Evolutionary conservation across 139 green algal genomes (phyloP).

Genomic region (Tetradesmus obliquus): DNA sequence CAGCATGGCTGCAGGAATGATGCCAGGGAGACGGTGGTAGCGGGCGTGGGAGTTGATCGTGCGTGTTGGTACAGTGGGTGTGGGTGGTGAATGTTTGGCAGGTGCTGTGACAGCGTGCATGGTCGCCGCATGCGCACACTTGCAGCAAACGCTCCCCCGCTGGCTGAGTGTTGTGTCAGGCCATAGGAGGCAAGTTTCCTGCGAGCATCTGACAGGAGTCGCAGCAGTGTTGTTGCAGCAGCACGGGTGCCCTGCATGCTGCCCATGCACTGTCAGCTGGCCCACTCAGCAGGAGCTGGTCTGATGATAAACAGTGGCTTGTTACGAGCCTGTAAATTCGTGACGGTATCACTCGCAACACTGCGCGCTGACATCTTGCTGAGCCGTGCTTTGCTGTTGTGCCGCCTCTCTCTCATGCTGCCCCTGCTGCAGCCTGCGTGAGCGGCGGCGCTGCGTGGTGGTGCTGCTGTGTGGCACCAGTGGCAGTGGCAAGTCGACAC

Average conservation of each 20-base stretch:
- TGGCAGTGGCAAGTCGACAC: slow-evolving; percentile 95
- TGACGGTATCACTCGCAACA: too few relatives aligned
- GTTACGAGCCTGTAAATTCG: too few relatives aligned
- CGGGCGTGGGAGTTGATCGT: not conserved
- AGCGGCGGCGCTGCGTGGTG: slow-evolving; percentile 69
- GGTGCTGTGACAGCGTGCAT: not conserved
- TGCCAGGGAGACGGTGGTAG: too few relatives aligned
- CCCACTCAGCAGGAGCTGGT: too few relatives aligned
- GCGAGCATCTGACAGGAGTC: not conserved
- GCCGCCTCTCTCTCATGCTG: not conserved
- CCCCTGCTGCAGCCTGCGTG: slow-evolving; percentile 63
- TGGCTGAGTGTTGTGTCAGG: too few relatives aligned
- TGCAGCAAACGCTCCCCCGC: too few relatives aligned
- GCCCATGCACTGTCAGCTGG: too few relatives aligned
- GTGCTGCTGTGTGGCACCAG: slow-evolving; percentile 91
- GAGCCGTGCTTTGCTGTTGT: not conserved
- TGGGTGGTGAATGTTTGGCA: not conserved
- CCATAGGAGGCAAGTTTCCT: not conserved
- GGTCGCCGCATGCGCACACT: too few relatives aligned
- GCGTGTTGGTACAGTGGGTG: not conserved
- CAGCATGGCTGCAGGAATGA: too few relatives aligned
- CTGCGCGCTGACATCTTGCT: not conserved
- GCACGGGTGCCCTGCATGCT: not conserved
- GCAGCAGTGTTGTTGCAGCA: too few relatives aligned
- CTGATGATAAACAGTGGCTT: too few relatives aligned